phyloP scores from a whole-genome alignment of 495 filamentous ascomycete species.

The Penicillium verhagenii region DNA sequence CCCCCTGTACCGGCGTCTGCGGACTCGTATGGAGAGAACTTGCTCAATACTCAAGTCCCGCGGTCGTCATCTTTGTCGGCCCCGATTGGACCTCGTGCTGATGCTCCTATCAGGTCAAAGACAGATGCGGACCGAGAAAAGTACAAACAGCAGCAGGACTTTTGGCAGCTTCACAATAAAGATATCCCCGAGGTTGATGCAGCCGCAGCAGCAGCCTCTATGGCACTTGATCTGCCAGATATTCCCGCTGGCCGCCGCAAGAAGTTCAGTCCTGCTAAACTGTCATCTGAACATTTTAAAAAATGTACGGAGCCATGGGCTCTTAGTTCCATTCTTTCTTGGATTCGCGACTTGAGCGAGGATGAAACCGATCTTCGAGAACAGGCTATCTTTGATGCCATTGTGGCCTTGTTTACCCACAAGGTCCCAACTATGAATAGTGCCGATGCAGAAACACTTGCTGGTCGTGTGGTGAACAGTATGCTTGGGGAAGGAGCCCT shows the following conservation, averaged over 20 bases:
- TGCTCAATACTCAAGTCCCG: slow-evolving; percentile 61
- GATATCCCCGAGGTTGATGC: slow-evolving; percentile 41
- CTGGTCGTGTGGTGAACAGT: slow-evolving; percentile 70
- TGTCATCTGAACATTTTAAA: slow-evolving; percentile 79
- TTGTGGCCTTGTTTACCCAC: slow-evolving; percentile 88
- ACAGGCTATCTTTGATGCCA: slow-evolving; percentile 77
- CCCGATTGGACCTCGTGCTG: slow-evolving; percentile 73
- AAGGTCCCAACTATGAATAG: slow-evolving; percentile 99
- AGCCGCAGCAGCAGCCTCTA: slow-evolving; percentile 44
- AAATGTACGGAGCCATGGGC: slow-evolving; percentile 92
- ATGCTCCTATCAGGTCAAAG: slow-evolving; percentile 84
- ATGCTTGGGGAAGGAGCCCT: slow-evolving; percentile 81
- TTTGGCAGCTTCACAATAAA: slow-evolving; percentile 50
- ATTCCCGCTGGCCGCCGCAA: slow-evolving; percentile 68
- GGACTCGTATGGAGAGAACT: slow-evolving; percentile 45
- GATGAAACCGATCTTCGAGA: slow-evolving; percentile 79
- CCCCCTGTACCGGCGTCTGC: slow-evolving; percentile 43
- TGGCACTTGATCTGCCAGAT: slow-evolving; percentile 66
- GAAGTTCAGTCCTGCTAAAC: slow-evolving; percentile 84
- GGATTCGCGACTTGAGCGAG: slow-evolving; percentile 86
- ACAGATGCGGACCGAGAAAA: slow-evolving; percentile 78
- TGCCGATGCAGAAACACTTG: slow-evolving; percentile 89
- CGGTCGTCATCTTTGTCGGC: slow-evolving; percentile 82
- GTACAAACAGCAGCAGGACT: slow-evolving; percentile 59
- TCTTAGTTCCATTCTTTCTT: slow-evolving; percentile 78